These are phyloP conservation scores for Craterostigma plantagineum DNA, from an alignment of 257 asterid species.

Conservation along the genomic window DNA sequence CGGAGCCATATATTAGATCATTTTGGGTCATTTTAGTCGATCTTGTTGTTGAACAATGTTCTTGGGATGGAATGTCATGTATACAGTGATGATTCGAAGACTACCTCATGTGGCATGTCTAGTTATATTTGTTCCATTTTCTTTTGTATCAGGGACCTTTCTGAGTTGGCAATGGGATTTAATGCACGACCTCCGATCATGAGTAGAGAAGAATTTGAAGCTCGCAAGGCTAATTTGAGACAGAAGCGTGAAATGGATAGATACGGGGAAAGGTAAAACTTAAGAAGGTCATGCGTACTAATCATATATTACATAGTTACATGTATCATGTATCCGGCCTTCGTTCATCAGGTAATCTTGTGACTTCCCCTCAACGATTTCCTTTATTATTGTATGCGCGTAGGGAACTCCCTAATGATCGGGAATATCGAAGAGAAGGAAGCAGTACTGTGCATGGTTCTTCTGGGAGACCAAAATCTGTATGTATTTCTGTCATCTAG, in stretches of 20 bases:
- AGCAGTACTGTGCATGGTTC: conserved; percentile 48
- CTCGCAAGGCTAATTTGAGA: conserved; percentile 65
- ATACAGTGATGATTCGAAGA: no score
- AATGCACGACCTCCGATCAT: conserved; percentile 53
- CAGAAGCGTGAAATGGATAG: conserved; percentile 74
- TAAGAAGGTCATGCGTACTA: no score
- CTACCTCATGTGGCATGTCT: no score
- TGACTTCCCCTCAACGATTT: not conserved
- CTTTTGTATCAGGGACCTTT: conserved; percentile 56
- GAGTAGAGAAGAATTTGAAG: conserved; percentile 94
- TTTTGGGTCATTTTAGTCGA: no score
- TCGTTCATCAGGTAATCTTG: not conserved
- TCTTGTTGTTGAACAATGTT: no score
- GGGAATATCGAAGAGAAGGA: conserved; percentile 60
- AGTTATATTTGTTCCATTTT: not conserved
- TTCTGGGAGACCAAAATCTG: conserved; percentile 47
- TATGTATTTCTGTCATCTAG: conserved; percentile 45
- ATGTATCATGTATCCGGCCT: no score
- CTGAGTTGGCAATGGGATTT: conserved; percentile 77
- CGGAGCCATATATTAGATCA: not conserved
- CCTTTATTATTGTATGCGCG: not conserved
- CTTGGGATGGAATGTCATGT: no score
- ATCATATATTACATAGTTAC: no score
- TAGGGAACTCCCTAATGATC: conserved; percentile 37
- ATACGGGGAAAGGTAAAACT: conserved; percentile 47